A percentile compares a stretch with the other conserved stretches of the same genome.
Evolutionary conservation across 2,329 filamentous ascomycete species (phyloP).

Genomic region (Colletotrichum cereale): DNA sequence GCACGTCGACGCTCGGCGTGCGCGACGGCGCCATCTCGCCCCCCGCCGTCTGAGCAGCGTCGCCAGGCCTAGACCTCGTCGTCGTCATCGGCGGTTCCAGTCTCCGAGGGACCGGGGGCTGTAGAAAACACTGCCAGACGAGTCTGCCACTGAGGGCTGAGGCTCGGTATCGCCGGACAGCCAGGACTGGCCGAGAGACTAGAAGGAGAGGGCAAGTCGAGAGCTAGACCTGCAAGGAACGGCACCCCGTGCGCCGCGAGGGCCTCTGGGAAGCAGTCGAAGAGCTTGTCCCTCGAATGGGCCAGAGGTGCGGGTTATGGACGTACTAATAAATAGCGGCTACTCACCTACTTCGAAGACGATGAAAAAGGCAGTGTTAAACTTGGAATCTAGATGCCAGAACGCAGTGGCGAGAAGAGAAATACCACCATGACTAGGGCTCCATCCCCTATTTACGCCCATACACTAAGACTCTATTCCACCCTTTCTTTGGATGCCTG

Average conservation of each 20-base stretch:
- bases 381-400: too few species aligned
- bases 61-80: conserved; percentile 45
- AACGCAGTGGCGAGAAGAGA: neutral
- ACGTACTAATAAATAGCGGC: neutral
- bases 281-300: too few species aligned
- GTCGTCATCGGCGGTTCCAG: conserved; percentile 47
- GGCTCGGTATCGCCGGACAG: conserved; percentile 67
- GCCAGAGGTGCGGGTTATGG: too few species aligned
- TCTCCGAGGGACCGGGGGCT: conserved; percentile 46
- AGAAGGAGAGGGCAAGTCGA: conserved; percentile 72
- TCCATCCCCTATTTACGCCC: neutral
- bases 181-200: conserved; percentile 76
- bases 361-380: neutral
- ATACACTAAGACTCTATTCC: neutral
- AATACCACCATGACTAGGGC: neutral
- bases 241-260: too few species aligned
- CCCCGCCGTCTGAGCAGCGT: conserved; percentile 49
- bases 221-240: too few species aligned
- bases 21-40: conserved; percentile 48
- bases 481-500: too few species aligned
- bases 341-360: too few species aligned
- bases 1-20: conserved; percentile 58
- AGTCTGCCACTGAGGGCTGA: conserved; percentile 24
- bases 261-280: too few species aligned
- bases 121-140: conserved; percentile 40